Evolutionary conservation across 2,329 filamentous ascomycete genomes (phyloP).

Genomic region (Penicillium janthinellum): DNA sequence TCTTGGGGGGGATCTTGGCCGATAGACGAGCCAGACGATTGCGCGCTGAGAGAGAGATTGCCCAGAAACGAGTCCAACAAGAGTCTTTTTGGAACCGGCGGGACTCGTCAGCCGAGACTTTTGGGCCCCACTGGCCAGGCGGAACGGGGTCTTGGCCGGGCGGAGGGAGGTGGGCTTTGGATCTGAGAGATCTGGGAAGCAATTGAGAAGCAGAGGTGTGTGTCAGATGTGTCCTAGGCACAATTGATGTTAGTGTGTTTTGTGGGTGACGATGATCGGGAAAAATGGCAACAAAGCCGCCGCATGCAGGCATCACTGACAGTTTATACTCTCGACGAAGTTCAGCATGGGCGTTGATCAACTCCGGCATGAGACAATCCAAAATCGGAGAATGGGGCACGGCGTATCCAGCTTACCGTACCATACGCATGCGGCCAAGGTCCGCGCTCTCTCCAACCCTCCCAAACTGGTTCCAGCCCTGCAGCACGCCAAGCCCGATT

Average conservation of each 20-base stretch:
- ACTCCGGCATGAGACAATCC: not conserved
- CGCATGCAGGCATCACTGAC: not conserved
- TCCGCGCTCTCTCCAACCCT: not conserved
- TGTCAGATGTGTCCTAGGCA: not conserved
- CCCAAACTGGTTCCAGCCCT: conserved; percentile 14
- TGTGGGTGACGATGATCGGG: not conserved
- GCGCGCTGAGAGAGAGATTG: conserved; percentile 19
- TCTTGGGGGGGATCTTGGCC: conserved; percentile 26
- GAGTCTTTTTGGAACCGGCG: conserved; percentile 20
- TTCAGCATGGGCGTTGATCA: not conserved
- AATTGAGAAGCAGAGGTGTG: not conserved
- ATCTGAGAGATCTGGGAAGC: not conserved
- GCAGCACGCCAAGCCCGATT: conserved; percentile 14
- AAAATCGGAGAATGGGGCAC: not conserved
- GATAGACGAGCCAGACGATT: conserved; percentile 13
- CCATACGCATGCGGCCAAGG: conserved; percentile 7
- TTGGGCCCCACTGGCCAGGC: conserved; percentile 23
- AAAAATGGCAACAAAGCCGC: not conserved
- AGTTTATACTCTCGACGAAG: not conserved
- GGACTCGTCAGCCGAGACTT: conserved; percentile 32
- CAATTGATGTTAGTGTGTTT: not conserved
- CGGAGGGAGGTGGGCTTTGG: conserved; percentile 2
- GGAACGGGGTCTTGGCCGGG: conserved; percentile 27
- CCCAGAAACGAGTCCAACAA: conserved; percentile 14
- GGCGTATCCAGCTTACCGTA: not conserved